phyloP scores from a whole-genome alignment of 176 grass and related monocot species.

The Bolboschoenus planiculmis region DNA sequence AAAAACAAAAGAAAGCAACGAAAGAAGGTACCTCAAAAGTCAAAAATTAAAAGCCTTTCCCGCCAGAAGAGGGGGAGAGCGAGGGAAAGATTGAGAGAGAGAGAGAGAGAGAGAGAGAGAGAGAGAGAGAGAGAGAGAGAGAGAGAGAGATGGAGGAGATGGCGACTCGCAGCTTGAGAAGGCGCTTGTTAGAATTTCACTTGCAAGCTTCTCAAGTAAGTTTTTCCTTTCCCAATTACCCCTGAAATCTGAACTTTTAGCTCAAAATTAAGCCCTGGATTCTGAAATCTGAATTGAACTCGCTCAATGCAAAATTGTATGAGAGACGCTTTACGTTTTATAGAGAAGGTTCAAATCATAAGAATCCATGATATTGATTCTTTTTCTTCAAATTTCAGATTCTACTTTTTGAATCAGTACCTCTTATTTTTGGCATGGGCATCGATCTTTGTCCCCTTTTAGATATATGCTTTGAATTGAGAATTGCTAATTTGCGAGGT shows the following conservation, averaged over 20 bases:
- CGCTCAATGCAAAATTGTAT: neutral
- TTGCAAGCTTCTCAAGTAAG: slow-evolving; percentile 24
- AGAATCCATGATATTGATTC: neutral
- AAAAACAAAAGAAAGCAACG: neutral
- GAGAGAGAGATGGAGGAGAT: neutral
- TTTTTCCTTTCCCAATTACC: neutral
- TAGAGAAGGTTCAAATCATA: too few relatives aligned
- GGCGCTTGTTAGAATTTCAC: slow-evolving; percentile 30
- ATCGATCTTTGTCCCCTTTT: too few relatives aligned
- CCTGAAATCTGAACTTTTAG: neutral
- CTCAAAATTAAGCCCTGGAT: neutral
- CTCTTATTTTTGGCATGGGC: too few relatives aligned
- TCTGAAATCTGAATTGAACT: neutral
- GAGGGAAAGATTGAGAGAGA: too few relatives aligned
- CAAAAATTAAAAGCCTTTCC: too few relatives aligned
- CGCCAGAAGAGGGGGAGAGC: neutral
- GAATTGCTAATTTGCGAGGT: neutral
- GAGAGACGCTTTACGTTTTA: too few relatives aligned
- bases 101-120: neutral
- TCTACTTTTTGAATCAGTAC: too few relatives aligned
- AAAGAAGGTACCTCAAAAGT: neutral
- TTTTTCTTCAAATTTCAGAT: too few relatives aligned
- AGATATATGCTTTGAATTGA: neutral
- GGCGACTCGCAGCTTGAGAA: slow-evolving; percentile 3
- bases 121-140: neutral